Percentiles rank a stretch among this genome's conserved stretches.
Evolutionary conservation across 2,329 filamentous ascomycete species (phyloP).

Genomic region (Aspergillus sp.): DNA sequence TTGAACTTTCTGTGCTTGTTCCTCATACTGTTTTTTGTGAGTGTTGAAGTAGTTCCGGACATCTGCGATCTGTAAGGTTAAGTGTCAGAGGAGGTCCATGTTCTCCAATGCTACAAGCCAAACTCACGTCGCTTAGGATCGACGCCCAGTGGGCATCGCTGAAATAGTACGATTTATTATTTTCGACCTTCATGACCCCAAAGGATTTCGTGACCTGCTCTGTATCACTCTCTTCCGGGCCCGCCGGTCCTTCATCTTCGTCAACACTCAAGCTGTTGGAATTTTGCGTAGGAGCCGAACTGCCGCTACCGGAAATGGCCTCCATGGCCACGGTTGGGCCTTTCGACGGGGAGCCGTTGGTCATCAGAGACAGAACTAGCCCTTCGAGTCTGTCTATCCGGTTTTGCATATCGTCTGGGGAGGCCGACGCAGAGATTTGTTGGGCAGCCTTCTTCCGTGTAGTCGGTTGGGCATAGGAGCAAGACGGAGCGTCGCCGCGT

Average conservation of each 20-base stretch:
- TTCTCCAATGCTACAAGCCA: background rate
- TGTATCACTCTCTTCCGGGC: slow-evolving; percentile 57
- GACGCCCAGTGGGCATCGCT: slow-evolving; percentile 79
- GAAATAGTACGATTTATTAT: slow-evolving; percentile 68
- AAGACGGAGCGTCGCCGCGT: slow-evolving; percentile 69
- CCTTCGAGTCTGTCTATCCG: slow-evolving; percentile 92
- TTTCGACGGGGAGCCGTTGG: slow-evolving; percentile 62
- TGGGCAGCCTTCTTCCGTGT: slow-evolving; percentile 61
- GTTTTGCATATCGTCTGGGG: slow-evolving; percentile 95
- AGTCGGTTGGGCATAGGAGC: slow-evolving; percentile 65
- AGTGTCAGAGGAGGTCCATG: no score
- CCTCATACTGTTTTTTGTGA: slow-evolving; percentile 83
- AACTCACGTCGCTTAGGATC: slow-evolving; percentile 58
- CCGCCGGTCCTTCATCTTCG: slow-evolving; percentile 49
- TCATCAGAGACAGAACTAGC: slow-evolving; percentile 88
- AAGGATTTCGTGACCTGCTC: slow-evolving; percentile 65
- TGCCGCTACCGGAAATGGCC: slow-evolving; percentile 41
- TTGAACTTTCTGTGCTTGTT: slow-evolving; percentile 68
- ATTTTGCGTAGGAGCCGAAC: slow-evolving; percentile 30
- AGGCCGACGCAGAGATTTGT: slow-evolving; percentile 50
- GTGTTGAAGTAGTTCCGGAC: slow-evolving; percentile 82
- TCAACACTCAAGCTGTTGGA: slow-evolving; percentile 36
- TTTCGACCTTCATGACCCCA: slow-evolving; percentile 76
- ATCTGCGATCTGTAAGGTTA: slow-evolving; percentile 60
- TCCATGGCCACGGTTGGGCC: slow-evolving; percentile 53